Evolutionary conservation across 129 eudicot genomes (phyloP), one percentile per base, ranked within the genome.

Genomic region (Deinandra increscens): DNA sequence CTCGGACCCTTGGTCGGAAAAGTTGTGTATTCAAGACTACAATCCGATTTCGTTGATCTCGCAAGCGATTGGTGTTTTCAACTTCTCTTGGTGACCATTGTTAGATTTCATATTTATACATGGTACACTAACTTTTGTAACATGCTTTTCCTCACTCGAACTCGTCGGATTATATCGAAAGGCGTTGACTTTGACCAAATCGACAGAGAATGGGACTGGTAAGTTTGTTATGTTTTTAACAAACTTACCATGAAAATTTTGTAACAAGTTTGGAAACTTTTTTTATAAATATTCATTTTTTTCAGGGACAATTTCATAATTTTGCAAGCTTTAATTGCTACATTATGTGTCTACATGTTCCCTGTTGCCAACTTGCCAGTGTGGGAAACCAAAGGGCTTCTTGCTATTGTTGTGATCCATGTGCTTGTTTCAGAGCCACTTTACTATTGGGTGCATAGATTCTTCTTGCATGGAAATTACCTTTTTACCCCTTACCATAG

Each of bases 181-280:
- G 89, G 96, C 3, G 37, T 88, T 5, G 96, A 83, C 77, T 92
- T 92, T 60, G 74, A 86, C 42, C 98, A 92, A 78, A 86, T 92
- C 46, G 98, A 92, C 79, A 78, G 75, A 33, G 98, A 92, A 84
- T 46, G 81, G 75, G 39, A 92, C 42, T 92, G 98, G 98, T 92
- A 84, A 45, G 33, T 23, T 44, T 48, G 18, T 1, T 5, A 37
- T 69, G 39, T 5, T 22, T 15, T 55, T 39, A 38, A 20, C 33
- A n/a, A 56, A 19, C 75, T 23, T 18, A 2, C 13, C 10, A 39
- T 55, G 3, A 38, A 7, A n/a, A 50, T 51, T 36, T 56, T 9
- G 11, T 23, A 18, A 37, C 64, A 41, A n/a, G 19, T 60, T 29
- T 67, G 60, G 23, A 3, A 76, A 19, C 49, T 26, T 7, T 49